Conservation (phyloP, 2,329 filamentous ascomycete genomes). For the Stylonectria norvegica region DNA sequence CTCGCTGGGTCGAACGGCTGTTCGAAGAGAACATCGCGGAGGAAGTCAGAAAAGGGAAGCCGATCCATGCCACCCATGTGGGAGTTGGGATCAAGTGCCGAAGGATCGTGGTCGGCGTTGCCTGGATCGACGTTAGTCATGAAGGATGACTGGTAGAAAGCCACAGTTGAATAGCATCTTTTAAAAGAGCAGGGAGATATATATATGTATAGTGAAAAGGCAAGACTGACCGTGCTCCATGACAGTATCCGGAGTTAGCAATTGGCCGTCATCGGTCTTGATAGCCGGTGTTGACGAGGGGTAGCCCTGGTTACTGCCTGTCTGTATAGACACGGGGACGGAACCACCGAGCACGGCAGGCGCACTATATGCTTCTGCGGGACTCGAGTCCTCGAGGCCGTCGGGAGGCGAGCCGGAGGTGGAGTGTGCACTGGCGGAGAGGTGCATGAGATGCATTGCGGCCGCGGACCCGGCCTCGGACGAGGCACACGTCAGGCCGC, state of each 20-base stretch:
- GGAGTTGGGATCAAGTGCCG: constrained; percentile 15
- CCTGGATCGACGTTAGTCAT: constrained; percentile 6
- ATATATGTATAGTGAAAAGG: background rate
- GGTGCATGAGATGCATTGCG: constrained; percentile 42
- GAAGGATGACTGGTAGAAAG: background rate
- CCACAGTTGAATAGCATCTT: background rate
- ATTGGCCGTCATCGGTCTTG: constrained; percentile 15
- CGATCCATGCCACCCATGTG: constrained; percentile 30
- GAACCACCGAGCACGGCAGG: background rate
- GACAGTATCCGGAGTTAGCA: constrained; percentile 19
- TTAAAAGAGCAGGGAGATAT: background rate
- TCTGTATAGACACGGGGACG: background rate
- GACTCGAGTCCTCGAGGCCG: constrained; percentile 14
- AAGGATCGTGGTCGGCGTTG: constrained; percentile 7
- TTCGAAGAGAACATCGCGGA: constrained; percentile 51
- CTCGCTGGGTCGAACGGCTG: constrained; percentile 37
- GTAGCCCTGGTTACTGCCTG: constrained; percentile 10
- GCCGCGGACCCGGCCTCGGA: constrained; percentile 38
- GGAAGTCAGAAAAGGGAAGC: constrained; percentile 48
- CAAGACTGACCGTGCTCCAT: constrained; percentile 13
- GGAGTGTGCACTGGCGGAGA: constrained; percentile 37
- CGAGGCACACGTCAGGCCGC: constrained; percentile 44
- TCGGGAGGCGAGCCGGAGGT: constrained; percentile 21
- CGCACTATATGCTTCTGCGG: constrained; percentile 11
- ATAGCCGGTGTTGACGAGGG: constrained; percentile 12